Base-by-base conservation (phyloP, 2,329 filamentous ascomycete species). In the Diaporthe vexans region DNA sequence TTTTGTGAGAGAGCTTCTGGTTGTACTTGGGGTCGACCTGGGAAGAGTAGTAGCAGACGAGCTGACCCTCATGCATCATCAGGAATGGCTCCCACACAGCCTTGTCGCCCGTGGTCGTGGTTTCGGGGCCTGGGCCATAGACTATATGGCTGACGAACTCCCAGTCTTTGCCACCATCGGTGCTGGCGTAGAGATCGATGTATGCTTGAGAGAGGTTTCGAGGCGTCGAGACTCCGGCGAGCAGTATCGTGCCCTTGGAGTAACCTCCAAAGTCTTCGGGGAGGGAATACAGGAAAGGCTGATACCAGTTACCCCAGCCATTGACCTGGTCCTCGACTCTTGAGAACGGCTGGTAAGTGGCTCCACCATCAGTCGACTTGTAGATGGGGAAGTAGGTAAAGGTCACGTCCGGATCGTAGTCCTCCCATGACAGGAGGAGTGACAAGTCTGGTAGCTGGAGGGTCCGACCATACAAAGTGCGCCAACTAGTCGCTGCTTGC, bases 1-100 rank as follows among this genome's bases (percentile, higher is more conserved):
- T 85, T 81, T 93, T 91, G 80, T 94, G 92, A 3, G 90, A 87
- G 56, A 94, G 86, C 79, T 94, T 93, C 82, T 94, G 92, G 24
- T 92, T 92, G 78, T 94, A 85, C 1, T 84, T 84, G 76, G 91
- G 87, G 75, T 91, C 91, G 43, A 92, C 88, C 80, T 94, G 93
- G 80, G 94, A 92, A 1, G 92, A 91, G 84, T 94, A 94, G 85
- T 93, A 94, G 78, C 88, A 85, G 46, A 94, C 87, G n/a, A 94
- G 83, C 69, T 89, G 84, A 68, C 89, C 86, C 73, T 92, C 83
- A 80, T 91, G 87, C 59, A 87, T 63, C 80, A 90, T 78, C 46
- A 94, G 82, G 81, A 92, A 93, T 0, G 93, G 93, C 80, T 94
- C 93, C 92, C 93, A 94, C 29, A 94, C 90, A 0, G 92, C 91